Base-by-base conservation (phyloP, 306 rosid species). In the Astragalus membranaceus region DNA sequence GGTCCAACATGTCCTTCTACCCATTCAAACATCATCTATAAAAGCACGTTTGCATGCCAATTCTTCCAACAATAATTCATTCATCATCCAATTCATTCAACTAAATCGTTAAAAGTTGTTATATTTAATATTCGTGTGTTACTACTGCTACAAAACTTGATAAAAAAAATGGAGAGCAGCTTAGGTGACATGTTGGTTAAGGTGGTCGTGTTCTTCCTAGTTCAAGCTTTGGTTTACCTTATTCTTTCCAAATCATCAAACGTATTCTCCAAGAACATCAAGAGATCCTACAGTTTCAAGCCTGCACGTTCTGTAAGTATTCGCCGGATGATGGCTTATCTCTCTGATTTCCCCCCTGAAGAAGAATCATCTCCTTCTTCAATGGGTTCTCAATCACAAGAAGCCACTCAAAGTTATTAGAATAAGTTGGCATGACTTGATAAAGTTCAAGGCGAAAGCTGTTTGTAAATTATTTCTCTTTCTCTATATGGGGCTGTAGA, bases 241-340 rank as follows among this genome's bases (percentile, higher is more conserved):
- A 93, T 93, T 49, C 96, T 93, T 42, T 84, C 88, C 2, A 87
- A 85, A 11, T 93, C 98, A 36, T 92, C 98, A 29, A 82, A 81
- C 78, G 53, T 87, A 62, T 90, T 93, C 88, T 87, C 93, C 81
- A 82, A 77, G 50, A 63, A 69, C 12, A 67, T 10, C 0, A 65
- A 74, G 81, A 83, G 85, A 70, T 68, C 97, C 0, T 66, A 75
- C 32, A 93, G 90, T 81, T 93, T 93, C 75, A 76, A 58, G 72
- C 82, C 94, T 0, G 88, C 94, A 3, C 85, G 98, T 0, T 90
- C 96, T 0, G 29, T 80, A 0, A 85, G 90, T 48, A 82, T 90
- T 67, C 91, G 95, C 15, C 82, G 92, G 64, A 79, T 93, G 69
- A 26, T 87, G 3, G 93, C 96, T 3, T 78, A 76, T 43, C 75